These are phyloP conservation scores for Sclerospora graminicola DNA, from an alignment of 352 stramenopile species.

Conservation along the genomic window DNA sequence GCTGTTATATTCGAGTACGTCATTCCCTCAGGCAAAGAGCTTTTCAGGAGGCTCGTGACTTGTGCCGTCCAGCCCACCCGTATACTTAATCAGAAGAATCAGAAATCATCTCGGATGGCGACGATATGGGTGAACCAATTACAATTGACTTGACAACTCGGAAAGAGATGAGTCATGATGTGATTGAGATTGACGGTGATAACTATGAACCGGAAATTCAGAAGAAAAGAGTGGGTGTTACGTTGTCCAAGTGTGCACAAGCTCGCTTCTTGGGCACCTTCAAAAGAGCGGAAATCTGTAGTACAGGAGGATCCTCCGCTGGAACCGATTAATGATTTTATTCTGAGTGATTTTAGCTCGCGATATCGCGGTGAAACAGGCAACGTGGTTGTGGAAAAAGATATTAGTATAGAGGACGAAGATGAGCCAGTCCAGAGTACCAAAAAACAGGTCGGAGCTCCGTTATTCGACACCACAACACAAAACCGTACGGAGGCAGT, in stretches of 20 bases:
- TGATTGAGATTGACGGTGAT: constrained; percentile 15
- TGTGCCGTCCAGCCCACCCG: too few relatives aligned
- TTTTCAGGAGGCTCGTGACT: too few relatives aligned
- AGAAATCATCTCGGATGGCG: constrained; percentile 36
- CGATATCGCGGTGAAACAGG: constrained; percentile 43
- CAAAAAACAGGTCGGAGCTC: constrained; percentile 37
- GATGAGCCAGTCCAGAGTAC: constrained; percentile 4
- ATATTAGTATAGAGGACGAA: constrained; percentile 24
- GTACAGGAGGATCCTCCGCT: constrained; percentile 52
- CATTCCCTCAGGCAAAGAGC: too few relatives aligned
- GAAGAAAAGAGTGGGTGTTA: constrained; percentile 12
- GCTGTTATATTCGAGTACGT: too few relatives aligned
- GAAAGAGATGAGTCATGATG: constrained; percentile 4
- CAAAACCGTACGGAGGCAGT: constrained; percentile 4
- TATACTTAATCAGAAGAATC: too few relatives aligned
- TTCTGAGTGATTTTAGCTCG: constrained; percentile 70
- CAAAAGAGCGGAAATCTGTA: constrained; percentile 38
- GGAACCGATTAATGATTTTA: constrained; percentile 75
- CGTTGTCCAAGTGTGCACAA: constrained; percentile 63
- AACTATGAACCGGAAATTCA: constrained; percentile 1
- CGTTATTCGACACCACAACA: constrained; percentile 26
- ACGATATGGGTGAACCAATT: constrained; percentile 46
- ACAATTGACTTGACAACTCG: constrained; percentile 14
- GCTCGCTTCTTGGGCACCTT: constrained; percentile 54
- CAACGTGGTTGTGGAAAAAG: constrained; percentile 40